Evolutionary conservation across 345 rosid genomes (phyloP).

Genomic region (Syzygium aqueum): DNA sequence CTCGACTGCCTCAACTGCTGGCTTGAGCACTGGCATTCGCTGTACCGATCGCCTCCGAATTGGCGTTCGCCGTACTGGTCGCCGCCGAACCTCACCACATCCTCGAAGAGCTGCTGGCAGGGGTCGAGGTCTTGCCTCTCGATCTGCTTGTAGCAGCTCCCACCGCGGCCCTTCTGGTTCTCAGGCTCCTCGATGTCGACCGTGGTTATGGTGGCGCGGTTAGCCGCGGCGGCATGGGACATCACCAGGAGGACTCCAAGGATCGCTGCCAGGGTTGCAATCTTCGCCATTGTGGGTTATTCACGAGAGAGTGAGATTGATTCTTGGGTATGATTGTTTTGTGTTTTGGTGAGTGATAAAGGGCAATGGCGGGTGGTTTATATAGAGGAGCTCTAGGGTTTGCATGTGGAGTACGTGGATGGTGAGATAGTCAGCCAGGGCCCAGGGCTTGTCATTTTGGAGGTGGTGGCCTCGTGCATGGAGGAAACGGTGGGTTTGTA

Average conservation of each 20-base stretch:
- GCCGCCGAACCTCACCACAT: not conserved
- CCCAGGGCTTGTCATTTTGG: not conserved
- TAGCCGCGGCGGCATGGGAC: conserved; percentile 6
- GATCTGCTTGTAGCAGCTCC: conserved; percentile 10
- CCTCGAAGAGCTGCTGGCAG: conserved; percentile 19
- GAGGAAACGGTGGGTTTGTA: not conserved
- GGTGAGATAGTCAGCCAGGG: not conserved
- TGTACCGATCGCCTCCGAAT: no score
- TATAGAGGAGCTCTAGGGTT: conserved; percentile 1
- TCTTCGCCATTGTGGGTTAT: conserved; percentile 12
- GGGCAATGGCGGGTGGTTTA: not conserved
- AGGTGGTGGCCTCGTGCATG: conserved; percentile 1
- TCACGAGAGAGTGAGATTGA: not conserved
- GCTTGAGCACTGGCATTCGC: not conserved
- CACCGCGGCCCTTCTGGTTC: not conserved
- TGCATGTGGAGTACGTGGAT: conserved; percentile 24
- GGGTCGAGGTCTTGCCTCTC: conserved; percentile 18
- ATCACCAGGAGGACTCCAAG: conserved; percentile 11
- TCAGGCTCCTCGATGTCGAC: conserved; percentile 7
- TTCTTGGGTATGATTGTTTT: not conserved
- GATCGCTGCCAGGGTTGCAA: conserved; percentile 5
- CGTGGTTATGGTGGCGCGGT: conserved; percentile 17
- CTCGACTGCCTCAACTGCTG: not conserved
- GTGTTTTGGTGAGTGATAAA: not conserved
- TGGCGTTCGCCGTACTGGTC: not conserved